Base-by-base conservation (phyloP, 768 basidiomycete species). In the Pulveroboletus sp. region DNA sequence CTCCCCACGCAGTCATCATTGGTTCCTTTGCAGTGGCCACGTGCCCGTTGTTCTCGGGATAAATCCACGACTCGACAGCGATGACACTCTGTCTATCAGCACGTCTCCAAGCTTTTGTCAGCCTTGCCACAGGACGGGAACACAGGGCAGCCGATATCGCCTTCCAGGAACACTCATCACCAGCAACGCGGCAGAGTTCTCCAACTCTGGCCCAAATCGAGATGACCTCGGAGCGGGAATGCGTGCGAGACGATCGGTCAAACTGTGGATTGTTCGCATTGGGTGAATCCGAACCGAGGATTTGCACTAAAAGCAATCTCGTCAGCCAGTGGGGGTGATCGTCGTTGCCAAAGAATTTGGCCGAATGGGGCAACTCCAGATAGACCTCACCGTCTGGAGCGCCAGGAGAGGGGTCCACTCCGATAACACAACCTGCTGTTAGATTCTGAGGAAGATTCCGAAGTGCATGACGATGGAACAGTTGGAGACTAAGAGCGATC, bases 281-380 rank as follows among this genome's bases (percentile, higher is more conserved):
- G 8, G 76, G 70, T 2, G 76, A 73, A 57, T 86, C 85, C 1
- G 76, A 74, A 24, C 79, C 81, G 11, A 91, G 74, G 11, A 90
- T 77, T 61, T 89, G 88, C 39, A 83, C 64, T 2, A 93, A 65
- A 6, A 92, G 68, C 5, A 87, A 66, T 58, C 79, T 83, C 13
- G 90, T 92, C 37, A 92, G 70, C 89, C 89, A 93, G 62, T 93
- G 86, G 2, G 88, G 86, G 38, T 73, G 74, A 6, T 81, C 81
- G 27, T 86, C 83, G 50, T 70, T 83, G 7, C 89, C 88, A 54
- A 86, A 81, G 15, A 90, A 74, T 21, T 71, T 70, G 14, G 63
- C 49, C 18, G 60, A 57, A 15, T 61, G 63, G 6, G 56, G 35
- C 10, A 40, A 45, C 21, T 45, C 57, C 11, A 49, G 39, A n/a